Base-by-base conservation (phyloP, 1,139 yeast species). In the Sugiyamaella neomexicana region DNA sequence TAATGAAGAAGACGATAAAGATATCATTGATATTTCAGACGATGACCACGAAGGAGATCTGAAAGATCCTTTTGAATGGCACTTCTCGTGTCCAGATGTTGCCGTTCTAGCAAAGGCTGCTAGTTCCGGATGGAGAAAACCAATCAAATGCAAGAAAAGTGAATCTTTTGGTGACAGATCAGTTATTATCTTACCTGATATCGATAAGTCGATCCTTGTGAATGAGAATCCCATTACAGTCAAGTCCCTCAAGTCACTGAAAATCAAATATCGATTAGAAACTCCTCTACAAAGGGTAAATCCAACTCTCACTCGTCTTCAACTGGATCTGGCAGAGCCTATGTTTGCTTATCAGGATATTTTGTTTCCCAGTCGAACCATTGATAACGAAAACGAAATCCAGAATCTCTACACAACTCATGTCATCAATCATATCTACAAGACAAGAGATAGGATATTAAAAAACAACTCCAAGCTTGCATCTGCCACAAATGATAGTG, bases 401-500 rank as follows among this genome's bases (percentile, higher is more conserved):
- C 82, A 85, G 62, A 81, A 80, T 56, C 70, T 89, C 27, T 89
- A 88, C 67, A 70, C 79, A 0, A 65, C 88, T 58, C 99, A 93
- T 72, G 79, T 82, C 2, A 69, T 90, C 55, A 93, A 93, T 65
- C 99, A 93, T 68, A 74, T 93, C 31, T 82, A 78, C 72, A 90
- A 90, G 70, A 89, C 98, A 0, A 79, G 97, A 67, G 97, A 90
- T 68, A 75, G 85, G 29, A 80, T 91, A 20, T 65, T 91, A 61
- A 87, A 86, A 67, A 86, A 93, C 70, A 88, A 85, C 60, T 79
- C 80, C 45, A 83, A 81, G 63, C 70, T 85, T 49, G 73, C 76
- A 27, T 66, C 72, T 12, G 75, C 75, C 47, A 71, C 73, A 10
- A 41, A 40, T 36, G 51, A 51, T 27, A 10, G 15, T 15, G 75